Conservation (phyloP, 371 early-diverging fungal species). For the Mortierella polycephala region DNA sequence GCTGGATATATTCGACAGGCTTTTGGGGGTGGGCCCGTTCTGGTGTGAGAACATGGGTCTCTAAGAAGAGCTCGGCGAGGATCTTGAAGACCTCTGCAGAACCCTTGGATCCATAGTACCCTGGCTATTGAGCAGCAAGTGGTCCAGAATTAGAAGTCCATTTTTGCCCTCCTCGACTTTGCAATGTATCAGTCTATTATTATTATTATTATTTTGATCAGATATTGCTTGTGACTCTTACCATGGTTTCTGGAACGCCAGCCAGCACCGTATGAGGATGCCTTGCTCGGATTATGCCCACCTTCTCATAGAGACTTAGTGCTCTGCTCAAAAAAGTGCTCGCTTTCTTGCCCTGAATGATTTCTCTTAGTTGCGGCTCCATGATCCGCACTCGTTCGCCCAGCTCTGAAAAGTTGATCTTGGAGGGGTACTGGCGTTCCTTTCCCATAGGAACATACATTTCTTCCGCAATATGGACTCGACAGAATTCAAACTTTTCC, state of each 20-base stretch:
- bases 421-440: constrained; percentile 54
- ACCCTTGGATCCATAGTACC: constrained; percentile 73
- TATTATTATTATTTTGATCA: background rate
- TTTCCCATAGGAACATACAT: constrained; percentile 59
- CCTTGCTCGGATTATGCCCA: constrained; percentile 61
- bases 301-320: constrained; percentile 53
- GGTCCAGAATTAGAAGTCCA: background rate
- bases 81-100: constrained; percentile 56
- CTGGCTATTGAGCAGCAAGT: constrained; percentile 59
- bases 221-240: constrained; percentile 9
- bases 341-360: constrained; percentile 46
- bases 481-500: constrained; percentile 61
- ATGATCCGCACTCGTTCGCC: constrained; percentile 46
- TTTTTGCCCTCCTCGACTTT: too few species aligned
- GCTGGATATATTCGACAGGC: constrained; percentile 69
- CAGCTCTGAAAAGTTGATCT: constrained; percentile 58
- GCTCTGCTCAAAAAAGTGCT: constrained; percentile 57
- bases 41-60: constrained; percentile 52
- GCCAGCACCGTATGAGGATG: constrained; percentile 57
- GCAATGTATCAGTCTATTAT: background rate
- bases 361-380: constrained; percentile 45
- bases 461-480: constrained; percentile 60
- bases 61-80: constrained; percentile 55
- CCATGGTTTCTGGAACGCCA: constrained; percentile 57
- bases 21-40: constrained; percentile 58